Conservation (phyloP, 345 rosid genomes). For the Barbarea vulgaris region DNA sequence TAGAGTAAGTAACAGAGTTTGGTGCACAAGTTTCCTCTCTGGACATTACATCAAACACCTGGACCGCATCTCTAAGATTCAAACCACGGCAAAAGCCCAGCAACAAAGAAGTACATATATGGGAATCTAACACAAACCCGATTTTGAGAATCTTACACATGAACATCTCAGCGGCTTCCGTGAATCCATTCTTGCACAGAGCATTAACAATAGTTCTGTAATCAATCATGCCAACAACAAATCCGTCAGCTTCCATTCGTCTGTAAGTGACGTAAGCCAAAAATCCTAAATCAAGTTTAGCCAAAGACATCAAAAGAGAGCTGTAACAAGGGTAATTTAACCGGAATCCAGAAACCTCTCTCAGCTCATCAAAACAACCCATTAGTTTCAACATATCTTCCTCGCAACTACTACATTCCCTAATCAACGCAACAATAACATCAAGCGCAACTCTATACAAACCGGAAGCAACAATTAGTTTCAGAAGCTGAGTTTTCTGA, state of each 20-base stretch:
- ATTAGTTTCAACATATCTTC: constrained; percentile 43
- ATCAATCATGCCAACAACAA: constrained; percentile 47
- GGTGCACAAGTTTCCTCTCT: constrained; percentile 42
- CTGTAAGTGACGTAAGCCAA: constrained; percentile 40
- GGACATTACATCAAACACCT: constrained; percentile 55
- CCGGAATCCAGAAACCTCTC: constrained; percentile 42
- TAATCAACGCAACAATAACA: constrained; percentile 40
- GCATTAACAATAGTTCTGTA: constrained; percentile 50
- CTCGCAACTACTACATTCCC: constrained; percentile 35
- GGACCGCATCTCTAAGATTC: constrained; percentile 38
- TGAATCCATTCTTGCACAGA: constrained; percentile 50
- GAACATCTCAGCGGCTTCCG: constrained; percentile 51
- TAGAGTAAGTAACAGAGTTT: constrained; percentile 49
- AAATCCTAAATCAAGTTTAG: constrained; percentile 45
- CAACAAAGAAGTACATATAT: constrained; percentile 52
- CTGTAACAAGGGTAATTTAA: constrained; percentile 56
- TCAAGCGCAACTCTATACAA: constrained; percentile 43
- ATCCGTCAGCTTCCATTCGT: constrained; percentile 49
- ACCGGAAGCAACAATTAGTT: constrained; percentile 37
- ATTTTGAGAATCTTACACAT: constrained; percentile 44
- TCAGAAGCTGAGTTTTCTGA: constrained; percentile 42
- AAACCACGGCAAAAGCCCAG: constrained; percentile 45
- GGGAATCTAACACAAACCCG: constrained; percentile 49
- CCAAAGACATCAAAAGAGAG: constrained; percentile 50
- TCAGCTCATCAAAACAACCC: constrained; percentile 43